phyloP scores from a whole-genome alignment of 352 stramenopile genomes.

The Phytophthora multivora region DNA sequence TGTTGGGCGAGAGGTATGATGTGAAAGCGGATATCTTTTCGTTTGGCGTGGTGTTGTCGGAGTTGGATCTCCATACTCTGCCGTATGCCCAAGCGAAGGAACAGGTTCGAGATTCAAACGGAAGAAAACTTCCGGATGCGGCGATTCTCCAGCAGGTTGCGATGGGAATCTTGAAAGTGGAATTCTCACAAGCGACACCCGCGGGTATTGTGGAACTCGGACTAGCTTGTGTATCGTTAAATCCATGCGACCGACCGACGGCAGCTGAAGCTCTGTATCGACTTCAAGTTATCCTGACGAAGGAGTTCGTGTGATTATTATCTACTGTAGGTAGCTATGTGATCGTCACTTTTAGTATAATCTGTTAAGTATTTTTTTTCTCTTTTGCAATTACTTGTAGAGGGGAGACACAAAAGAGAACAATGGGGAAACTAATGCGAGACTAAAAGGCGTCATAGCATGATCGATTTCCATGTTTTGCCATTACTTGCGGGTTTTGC shows the following conservation, averaged over 20 bases:
- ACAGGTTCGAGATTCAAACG: conserved; percentile 14
- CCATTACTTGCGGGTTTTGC: too few relatives aligned
- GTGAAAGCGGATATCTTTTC: conserved; percentile 47
- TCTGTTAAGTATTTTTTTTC: too few relatives aligned
- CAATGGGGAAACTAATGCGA: too few relatives aligned
- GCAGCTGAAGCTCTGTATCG: conserved; percentile 42
- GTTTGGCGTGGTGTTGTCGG: conserved; percentile 42
- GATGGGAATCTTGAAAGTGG: conserved; percentile 34
- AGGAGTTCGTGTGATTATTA: conserved; percentile 11
- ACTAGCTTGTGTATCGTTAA: conserved; percentile 34
- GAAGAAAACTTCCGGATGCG: conserved; percentile 25
- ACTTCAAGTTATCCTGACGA: conserved; percentile 25
- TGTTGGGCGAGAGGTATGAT: conserved; percentile 36
- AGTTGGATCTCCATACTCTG: conserved; percentile 34
- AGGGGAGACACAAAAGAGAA: too few relatives aligned
- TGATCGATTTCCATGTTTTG: too few relatives aligned
- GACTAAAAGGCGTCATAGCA: too few relatives aligned
- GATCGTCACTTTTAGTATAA: too few relatives aligned
- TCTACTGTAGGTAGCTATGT: neutral
- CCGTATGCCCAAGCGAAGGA: conserved; percentile 36
- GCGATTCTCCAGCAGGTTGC: conserved; percentile 44
- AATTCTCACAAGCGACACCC: conserved; percentile 25
- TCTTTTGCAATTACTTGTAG: too few relatives aligned
- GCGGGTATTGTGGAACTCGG: conserved; percentile 27
- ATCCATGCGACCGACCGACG: conserved; percentile 34